phyloP scores from a whole-genome alignment of 371 early-diverging fungal species.

The Mortierella sp. region DNA sequence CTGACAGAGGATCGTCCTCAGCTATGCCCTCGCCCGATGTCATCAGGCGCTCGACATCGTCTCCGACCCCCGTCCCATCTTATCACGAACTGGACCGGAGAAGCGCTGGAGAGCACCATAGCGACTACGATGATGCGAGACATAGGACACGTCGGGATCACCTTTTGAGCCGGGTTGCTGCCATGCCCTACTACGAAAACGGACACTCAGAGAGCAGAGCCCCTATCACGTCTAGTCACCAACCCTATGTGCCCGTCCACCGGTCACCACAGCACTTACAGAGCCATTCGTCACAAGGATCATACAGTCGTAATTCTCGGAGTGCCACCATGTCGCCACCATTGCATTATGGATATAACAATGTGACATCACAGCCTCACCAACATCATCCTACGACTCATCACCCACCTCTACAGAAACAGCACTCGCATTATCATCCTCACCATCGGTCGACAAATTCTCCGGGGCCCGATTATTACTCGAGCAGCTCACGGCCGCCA shows the following conservation, averaged over 20 bases:
- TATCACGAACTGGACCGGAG: constrained; percentile 25
- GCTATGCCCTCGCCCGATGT: constrained; percentile 42
- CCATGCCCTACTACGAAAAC: constrained; percentile 23
- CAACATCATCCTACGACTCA: constrained; percentile 9
- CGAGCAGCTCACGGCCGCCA: constrained; percentile 23
- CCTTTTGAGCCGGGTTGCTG: constrained; percentile 6
- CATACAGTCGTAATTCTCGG: constrained; percentile 17
- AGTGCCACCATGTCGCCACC: constrained; percentile 41
- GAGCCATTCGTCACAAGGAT: background rate
- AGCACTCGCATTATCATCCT: constrained; percentile 6
- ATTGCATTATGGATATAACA: constrained; percentile 27
- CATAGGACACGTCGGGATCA: constrained; percentile 21
- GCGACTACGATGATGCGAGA: constrained; percentile 14
- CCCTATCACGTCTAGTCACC: constrained; percentile 1
- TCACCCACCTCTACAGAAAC: background rate
- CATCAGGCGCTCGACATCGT: constrained; percentile 40
- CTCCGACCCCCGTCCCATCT: constrained; percentile 41
- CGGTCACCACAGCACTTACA: constrained; percentile 9
- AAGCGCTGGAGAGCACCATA: constrained; percentile 13
- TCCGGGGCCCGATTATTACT: constrained; percentile 33
- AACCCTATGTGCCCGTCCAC: constrained; percentile 15
- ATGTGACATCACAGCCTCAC: constrained; percentile 19
- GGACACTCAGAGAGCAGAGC: constrained; percentile 16
- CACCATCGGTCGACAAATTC: constrained; percentile 25
- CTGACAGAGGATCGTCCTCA: constrained; percentile 38